Conservation (phyloP, 306 rosid genomes). For the Psophocarpus tetragonolobus region DNA sequence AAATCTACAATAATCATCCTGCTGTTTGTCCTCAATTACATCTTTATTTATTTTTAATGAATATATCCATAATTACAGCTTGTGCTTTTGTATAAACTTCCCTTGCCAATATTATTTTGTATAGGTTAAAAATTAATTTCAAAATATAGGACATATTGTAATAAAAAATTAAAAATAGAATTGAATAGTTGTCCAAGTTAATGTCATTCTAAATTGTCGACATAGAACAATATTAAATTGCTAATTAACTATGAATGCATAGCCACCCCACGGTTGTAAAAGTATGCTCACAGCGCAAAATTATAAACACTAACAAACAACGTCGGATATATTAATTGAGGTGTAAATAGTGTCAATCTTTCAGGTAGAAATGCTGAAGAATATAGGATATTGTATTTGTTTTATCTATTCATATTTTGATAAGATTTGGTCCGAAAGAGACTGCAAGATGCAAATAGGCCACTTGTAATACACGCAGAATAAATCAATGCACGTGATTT, state of each 20-base stretch:
- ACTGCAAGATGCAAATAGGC: background rate
- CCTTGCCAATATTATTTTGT: background rate
- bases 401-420: background rate
- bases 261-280: background rate
- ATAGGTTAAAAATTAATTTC: background rate
- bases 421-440: background rate
- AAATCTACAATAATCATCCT: too few relatives aligned
- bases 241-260: background rate
- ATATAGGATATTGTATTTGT: background rate
- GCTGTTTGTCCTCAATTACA: background rate
- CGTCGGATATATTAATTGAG: background rate
- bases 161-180: background rate
- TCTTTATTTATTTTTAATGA: background rate
- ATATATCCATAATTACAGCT: background rate
- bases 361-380: background rate
- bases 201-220: background rate
- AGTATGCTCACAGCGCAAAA: background rate
- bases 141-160: background rate
- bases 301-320: background rate
- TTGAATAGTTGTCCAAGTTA: background rate
- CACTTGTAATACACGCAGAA: background rate
- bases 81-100: background rate
- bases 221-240: background rate
- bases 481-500: constrained; percentile 18
- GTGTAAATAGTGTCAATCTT: background rate